phyloP scores from a whole-genome alignment of 2,329 filamentous ascomycete species.

The Hortaea sp. region DNA sequence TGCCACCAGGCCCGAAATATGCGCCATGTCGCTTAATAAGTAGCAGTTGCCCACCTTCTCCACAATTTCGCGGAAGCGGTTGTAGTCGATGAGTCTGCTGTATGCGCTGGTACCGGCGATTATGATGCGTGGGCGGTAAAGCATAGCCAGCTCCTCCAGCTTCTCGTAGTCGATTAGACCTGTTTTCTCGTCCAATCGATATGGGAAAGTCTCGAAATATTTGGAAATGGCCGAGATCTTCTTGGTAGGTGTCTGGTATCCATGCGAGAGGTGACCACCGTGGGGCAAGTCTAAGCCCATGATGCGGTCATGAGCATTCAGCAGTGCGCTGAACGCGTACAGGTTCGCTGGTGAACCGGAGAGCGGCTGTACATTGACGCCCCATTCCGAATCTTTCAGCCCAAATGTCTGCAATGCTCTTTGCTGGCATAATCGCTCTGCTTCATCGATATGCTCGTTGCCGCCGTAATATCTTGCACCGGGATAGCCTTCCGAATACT shows the following conservation, averaged over 20 bases:
- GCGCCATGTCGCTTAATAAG: constrained; percentile 90
- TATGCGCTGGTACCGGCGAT: constrained; percentile 93
- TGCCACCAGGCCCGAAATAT: constrained; percentile 89
- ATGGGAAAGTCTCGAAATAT: constrained; percentile 97
- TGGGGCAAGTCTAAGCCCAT: constrained; percentile 96
- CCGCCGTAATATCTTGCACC: constrained; percentile 94
- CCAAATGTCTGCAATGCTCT: constrained; percentile 82
- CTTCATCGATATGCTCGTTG: constrained; percentile 89
- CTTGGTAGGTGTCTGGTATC: constrained; percentile 90
- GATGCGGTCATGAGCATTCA: constrained; percentile 87
- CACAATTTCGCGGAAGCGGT: constrained; percentile 78
- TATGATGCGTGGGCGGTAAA: constrained; percentile 93
- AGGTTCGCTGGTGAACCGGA: constrained; percentile 86
- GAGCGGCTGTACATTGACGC: constrained; percentile 76
- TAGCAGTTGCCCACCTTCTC: constrained; percentile 76
- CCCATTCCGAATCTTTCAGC: constrained; percentile 78
- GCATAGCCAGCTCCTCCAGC: constrained; percentile 72
- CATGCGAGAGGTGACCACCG: constrained; percentile 89
- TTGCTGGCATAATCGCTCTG: constrained; percentile 81
- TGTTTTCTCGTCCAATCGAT: constrained; percentile 80
- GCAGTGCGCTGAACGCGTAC: constrained; percentile 95
- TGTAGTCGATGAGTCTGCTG: constrained; percentile 91
- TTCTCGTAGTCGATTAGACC: constrained; percentile 92
- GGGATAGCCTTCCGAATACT: constrained; percentile 97
- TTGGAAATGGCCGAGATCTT: constrained; percentile 99